Evolutionary conservation across 2,329 filamentous ascomycete species (phyloP).

Genomic region (Scolecobasidium constrictum): DNA sequence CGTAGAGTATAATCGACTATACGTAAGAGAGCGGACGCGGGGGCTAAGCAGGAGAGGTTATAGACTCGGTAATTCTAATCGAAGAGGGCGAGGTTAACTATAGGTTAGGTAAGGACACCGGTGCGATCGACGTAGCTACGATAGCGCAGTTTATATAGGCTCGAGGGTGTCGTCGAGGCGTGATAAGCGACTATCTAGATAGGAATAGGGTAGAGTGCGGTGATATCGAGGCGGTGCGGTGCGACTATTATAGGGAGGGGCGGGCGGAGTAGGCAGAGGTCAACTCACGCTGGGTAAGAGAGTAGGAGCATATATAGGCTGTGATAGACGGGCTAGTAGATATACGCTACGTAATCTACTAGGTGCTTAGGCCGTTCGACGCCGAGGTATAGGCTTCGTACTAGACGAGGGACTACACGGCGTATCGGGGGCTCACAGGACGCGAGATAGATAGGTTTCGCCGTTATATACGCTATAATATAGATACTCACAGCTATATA

Average conservation of each 20-base stretch:
- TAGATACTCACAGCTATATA: constrained; percentile 1
- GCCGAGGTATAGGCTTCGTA: neutral
- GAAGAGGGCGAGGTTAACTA: constrained; percentile 10
- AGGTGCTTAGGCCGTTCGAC: neutral
- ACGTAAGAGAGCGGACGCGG: constrained; percentile 10
- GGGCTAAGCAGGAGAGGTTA: constrained; percentile 3
- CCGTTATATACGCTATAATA: neutral
- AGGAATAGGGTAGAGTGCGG: constrained; percentile 5
- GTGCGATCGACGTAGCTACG: neutral
- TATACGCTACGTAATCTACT: neutral
- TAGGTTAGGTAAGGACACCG: neutral
- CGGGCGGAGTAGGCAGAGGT: neutral
- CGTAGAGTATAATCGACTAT: constrained; percentile 13
- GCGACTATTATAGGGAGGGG: constrained; percentile 8
- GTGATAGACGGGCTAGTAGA: neutral
- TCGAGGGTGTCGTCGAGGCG: constrained; percentile 6
- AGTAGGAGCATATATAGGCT: constrained; percentile 1
- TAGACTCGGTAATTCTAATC: constrained; percentile 10
- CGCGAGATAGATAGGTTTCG: neutral
- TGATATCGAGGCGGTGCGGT: constrained; percentile 5
- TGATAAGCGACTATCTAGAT: constrained; percentile 11
- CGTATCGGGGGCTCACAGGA: neutral
- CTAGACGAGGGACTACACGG: neutral
- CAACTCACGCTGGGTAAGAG: constrained; percentile 5
- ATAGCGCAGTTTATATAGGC: constrained; percentile 6